These are phyloP conservation scores for Chaetomium tenue DNA, from an alignment of 495 filamentous ascomycete genomes.

Conservation along the genomic window DNA sequence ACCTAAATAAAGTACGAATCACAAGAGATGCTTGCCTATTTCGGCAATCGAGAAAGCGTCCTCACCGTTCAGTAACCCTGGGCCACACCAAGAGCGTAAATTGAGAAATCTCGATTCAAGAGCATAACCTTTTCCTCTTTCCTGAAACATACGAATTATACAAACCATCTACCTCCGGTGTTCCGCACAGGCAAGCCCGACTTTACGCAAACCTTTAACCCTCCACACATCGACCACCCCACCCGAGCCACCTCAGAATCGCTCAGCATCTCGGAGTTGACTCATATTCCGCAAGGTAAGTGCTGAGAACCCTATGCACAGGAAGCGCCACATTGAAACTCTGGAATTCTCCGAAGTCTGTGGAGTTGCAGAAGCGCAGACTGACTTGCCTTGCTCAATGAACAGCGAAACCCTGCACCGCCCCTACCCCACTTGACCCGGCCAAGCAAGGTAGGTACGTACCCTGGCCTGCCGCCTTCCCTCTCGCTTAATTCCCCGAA, in stretches of 20 bases:
- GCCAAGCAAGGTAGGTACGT: slow-evolving; percentile 19
- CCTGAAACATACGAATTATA: neutral
- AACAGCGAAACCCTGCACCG: slow-evolving; percentile 15
- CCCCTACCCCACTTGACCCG: slow-evolving; percentile 24
- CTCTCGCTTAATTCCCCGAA: slow-evolving; percentile 41
- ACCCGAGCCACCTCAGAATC: neutral
- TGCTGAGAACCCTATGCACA: neutral
- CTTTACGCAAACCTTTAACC: neutral
- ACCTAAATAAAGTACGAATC: no score
- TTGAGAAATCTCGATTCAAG: neutral
- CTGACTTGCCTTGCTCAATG: no score
- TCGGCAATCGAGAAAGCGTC: neutral
- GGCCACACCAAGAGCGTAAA: neutral
- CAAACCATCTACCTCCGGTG: neutral
- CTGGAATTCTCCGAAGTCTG: neutral
- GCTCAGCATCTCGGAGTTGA: neutral
- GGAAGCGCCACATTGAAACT: neutral
- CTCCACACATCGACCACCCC: neutral
- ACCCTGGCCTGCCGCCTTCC: slow-evolving; percentile 33
- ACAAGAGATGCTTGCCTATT: slow-evolving; percentile 3
- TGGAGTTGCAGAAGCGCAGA: neutral
- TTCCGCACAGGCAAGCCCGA: neutral
- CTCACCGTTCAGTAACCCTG: neutral
- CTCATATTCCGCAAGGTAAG: neutral
- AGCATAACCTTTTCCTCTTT: neutral